Conservation (phyloP, 495 filamentous ascomycete species). For the Podospora anserina region DNA sequence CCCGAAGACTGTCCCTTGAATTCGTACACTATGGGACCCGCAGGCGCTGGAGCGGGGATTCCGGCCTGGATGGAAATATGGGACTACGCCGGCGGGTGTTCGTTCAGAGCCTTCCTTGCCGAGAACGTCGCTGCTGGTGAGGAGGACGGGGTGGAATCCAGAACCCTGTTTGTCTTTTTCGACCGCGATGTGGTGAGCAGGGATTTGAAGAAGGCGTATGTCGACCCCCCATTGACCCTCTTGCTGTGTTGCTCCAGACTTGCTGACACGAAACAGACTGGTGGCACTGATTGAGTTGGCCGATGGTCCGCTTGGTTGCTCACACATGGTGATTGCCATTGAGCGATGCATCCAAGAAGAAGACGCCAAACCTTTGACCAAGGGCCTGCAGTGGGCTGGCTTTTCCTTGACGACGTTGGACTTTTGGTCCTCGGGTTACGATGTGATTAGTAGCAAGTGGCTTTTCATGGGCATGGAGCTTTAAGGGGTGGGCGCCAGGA, state of each 20-base stretch:
- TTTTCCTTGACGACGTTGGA: slow-evolving; percentile 78
- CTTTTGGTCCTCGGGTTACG: slow-evolving; percentile 58
- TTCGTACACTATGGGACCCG: slow-evolving; percentile 17
- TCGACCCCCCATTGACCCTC: slow-evolving; percentile 14
- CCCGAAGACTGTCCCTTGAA: slow-evolving; percentile 36
- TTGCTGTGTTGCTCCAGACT: slow-evolving; percentile 6
- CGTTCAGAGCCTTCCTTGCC: slow-evolving; percentile 79
- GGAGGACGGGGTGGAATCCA: slow-evolving; percentile 48
- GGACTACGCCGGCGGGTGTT: slow-evolving; percentile 80
- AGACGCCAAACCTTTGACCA: slow-evolving; percentile 61
- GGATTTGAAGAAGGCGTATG: slow-evolving; percentile 87
- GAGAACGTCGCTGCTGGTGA: slow-evolving; percentile 39
- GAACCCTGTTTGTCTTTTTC: slow-evolving; percentile 84
- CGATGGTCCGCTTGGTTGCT: slow-evolving; percentile 66
- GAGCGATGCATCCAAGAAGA: slow-evolving; percentile 61
- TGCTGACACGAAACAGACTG: slow-evolving; percentile 51
- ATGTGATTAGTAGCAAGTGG: slow-evolving; percentile 70
- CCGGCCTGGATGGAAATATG: slow-evolving; percentile 70
- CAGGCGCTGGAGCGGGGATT: slow-evolving; percentile 6
- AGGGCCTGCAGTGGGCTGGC: slow-evolving; percentile 87
- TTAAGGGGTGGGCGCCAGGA: slow-evolving; percentile 35
- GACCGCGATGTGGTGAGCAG: slow-evolving; percentile 62
- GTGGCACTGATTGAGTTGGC: slow-evolving; percentile 90
- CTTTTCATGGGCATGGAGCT: slow-evolving; percentile 82
- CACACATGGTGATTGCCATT: slow-evolving; percentile 74